Conservation (phyloP, 106 monocot species). For the Gastrodia elata region DNA sequence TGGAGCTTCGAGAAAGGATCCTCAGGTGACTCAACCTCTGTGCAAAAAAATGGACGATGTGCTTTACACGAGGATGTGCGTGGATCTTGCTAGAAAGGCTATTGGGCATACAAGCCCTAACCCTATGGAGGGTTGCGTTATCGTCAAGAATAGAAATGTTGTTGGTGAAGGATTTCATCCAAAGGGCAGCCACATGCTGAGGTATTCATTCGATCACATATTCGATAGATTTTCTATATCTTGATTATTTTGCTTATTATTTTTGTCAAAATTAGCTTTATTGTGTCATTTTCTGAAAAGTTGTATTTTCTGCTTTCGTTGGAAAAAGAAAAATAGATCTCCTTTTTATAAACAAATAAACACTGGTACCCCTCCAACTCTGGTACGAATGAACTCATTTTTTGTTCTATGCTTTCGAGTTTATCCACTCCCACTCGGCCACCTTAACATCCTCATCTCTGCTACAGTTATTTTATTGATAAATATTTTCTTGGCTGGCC, state of each 20-base stretch:
- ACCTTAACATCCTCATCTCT: too few relatives aligned
- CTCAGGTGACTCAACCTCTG: neutral
- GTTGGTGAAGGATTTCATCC: conserved; percentile 95
- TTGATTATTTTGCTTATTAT: neutral
- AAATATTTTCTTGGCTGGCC: too few relatives aligned
- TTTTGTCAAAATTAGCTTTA: too few relatives aligned
- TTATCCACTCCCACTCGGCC: too few relatives aligned
- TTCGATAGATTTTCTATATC: neutral
- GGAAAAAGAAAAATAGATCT: too few relatives aligned
- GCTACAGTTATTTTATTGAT: too few relatives aligned
- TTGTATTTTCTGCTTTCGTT: too few relatives aligned
- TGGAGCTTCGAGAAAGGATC: neutral
- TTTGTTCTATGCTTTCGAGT: too few relatives aligned
- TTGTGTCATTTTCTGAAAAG: too few relatives aligned
- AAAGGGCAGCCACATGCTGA: conserved; percentile 90
- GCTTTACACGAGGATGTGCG: conserved; percentile 67
- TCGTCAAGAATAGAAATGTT: conserved; percentile 61
- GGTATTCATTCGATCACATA: conserved; percentile 17
- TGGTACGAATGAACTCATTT: too few relatives aligned
- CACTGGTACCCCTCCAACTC: too few relatives aligned
- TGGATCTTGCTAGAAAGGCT: conserved; percentile 65
- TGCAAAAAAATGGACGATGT: conserved; percentile 43
- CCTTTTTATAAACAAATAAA: too few relatives aligned
- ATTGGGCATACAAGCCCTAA: conserved; percentile 80
- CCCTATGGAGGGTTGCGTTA: conserved; percentile 96